Evolutionary conservation across 2,329 filamentous ascomycete species (phyloP).

Genomic region (Hortaea sp.): DNA sequence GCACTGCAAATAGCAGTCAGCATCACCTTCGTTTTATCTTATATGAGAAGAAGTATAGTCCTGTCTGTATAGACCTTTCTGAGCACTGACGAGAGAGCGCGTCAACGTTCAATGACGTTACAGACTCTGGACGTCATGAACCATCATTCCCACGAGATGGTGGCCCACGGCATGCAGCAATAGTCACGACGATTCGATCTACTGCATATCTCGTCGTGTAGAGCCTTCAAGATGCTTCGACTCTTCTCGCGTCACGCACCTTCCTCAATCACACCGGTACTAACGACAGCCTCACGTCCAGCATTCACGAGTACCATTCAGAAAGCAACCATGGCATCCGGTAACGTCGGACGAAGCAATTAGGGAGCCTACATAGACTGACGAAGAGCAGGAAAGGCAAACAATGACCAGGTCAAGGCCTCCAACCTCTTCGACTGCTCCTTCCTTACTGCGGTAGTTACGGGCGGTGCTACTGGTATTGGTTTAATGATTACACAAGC

Average conservation of each 20-base stretch:
- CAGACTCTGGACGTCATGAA: slow-evolving; percentile 1
- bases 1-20: too few relatives aligned
- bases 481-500: slow-evolving; percentile 30
- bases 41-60: too few relatives aligned
- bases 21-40: too few relatives aligned
- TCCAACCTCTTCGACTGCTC: slow-evolving; percentile 37
- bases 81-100: neutral
- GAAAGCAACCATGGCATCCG: slow-evolving; percentile 12
- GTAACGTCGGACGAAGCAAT: neutral
- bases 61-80: too few relatives aligned
- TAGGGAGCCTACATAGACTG: neutral
- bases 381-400: slow-evolving; percentile 19
- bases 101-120: slow-evolving; percentile 1
- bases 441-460: slow-evolving; percentile 36
- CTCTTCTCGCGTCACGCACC: neutral
- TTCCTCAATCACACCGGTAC: neutral
- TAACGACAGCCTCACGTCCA: slow-evolving; percentile 7
- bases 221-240: neutral
- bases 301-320: slow-evolving; percentile 7
- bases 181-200: neutral
- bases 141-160: neutral
- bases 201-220: neutral
- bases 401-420: slow-evolving; percentile 31
- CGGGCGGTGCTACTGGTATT: slow-evolving; percentile 36
- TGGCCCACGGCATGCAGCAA: neutral